Evolutionary conservation across 306 rosid species (phyloP).

Genomic region (Sechiopsis laciniata): DNA sequence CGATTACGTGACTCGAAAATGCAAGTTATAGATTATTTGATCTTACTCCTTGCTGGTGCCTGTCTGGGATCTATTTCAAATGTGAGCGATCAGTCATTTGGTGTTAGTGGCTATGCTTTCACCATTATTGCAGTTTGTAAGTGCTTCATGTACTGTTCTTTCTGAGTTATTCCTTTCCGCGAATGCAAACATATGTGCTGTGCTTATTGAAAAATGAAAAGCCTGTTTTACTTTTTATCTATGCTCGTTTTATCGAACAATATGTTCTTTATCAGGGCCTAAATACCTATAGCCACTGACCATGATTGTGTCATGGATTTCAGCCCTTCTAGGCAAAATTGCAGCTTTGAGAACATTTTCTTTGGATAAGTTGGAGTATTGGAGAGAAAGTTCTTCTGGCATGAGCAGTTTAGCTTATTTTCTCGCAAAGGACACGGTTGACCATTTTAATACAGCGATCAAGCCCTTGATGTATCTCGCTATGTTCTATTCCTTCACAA

Average conservation of each 20-base stretch:
- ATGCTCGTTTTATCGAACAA: neutral
- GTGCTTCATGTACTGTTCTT: constrained; percentile 26
- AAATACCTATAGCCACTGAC: neutral
- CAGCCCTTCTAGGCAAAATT: constrained; percentile 92
- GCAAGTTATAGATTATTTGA: constrained; percentile 81
- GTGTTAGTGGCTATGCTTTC: constrained; percentile 68
- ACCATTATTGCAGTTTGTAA: constrained; percentile 92
- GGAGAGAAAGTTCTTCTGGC: constrained; percentile 94
- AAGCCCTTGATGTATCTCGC: constrained; percentile 89
- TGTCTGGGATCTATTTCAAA: constrained; percentile 82
- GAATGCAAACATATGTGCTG: neutral
- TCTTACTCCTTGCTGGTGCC: constrained; percentile 90
- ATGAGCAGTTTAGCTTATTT: constrained; percentile 96
- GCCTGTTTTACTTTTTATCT: neutral
- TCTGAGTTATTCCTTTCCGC: constrained; percentile 8
- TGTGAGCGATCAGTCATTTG: constrained; percentile 60
- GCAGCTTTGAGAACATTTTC: constrained; percentile 93
- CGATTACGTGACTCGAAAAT: constrained; percentile 76
- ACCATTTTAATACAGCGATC: constrained; percentile 66
- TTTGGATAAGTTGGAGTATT: constrained; percentile 61
- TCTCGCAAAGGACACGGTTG: constrained; percentile 87
- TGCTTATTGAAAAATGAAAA: neutral
- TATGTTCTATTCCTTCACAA: constrained; percentile 87
- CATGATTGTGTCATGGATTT: constrained; percentile 28
- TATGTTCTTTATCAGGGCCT: neutral